Base-by-base conservation (phyloP, 345 rosid genomes). In the Erodium maritimum region DNA sequence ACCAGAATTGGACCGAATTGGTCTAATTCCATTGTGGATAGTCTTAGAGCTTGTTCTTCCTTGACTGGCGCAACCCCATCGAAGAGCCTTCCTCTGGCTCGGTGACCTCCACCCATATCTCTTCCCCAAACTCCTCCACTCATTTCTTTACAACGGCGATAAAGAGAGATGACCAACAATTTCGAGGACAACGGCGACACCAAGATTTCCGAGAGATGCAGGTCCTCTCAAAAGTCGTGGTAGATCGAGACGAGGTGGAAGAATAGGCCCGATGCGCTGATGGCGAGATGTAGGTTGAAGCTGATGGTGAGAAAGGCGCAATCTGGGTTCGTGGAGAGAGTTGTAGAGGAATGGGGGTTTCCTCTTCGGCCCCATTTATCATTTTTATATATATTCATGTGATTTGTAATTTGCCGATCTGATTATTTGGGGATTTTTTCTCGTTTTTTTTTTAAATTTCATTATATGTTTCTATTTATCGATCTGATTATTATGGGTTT, bases 51-150 rank as follows among this genome's bases (percentile, higher is more conserved):
- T 81, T 88, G 23, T 88, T 91, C 68, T 77, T 60, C 79, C 90
- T 91, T 1, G 74, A 90, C 4, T 86, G 95, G 95, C 80, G 85
- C 21, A 80, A 75, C 76, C 60, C 85, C 3, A 77, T 88, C 42
- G 94, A 85, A 61, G 71, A 64, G 2, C 90, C 25, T 88, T 88
- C 69, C 85, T 88, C 56, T 88, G 85, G 69, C 83, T 91, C 60
- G 96, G 96, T 20, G 95, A 91, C 42, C 81, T 91, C 51, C 97
- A 91, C 68, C 96, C 97, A 21, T 85, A 85, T 7, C 73, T 81
- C 60, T 79, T 88, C 79, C 86, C 91, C 24, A 84, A 82, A 58
- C 88, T 91, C 58, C 67, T 91, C 59, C 79, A 95, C 0, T 85
- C 90, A 0, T 79, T 82, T 63, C 71, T 91, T 56, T 75, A 77